A percentile compares a stretch with the other conserved stretches of the same genome.
phyloP scores from a whole-genome alignment of 2,329 filamentous ascomycete genomes.

The Fusarium redolens region DNA sequence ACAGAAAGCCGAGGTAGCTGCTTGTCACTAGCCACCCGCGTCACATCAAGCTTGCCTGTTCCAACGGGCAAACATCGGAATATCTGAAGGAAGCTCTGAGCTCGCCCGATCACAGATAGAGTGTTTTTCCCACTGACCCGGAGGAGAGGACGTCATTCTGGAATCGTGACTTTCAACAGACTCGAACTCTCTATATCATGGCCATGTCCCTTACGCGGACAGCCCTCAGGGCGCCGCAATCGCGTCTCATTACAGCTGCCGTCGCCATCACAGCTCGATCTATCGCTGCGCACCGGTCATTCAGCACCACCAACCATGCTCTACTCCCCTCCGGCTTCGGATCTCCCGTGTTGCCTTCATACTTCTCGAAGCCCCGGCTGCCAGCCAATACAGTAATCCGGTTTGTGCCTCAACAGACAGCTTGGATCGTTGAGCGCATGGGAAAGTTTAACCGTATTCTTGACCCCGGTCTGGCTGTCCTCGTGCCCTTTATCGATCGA shows the following conservation, averaged over 20 bases:
- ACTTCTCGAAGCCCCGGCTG: conserved; percentile 79
- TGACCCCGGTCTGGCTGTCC: conserved; percentile 87
- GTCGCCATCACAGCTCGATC: conserved; percentile 27
- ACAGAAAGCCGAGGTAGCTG: neutral
- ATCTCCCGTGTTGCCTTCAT: conserved; percentile 66
- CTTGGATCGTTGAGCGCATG: conserved; percentile 99
- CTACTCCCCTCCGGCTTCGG: conserved; percentile 51
- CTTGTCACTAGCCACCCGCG: conserved; percentile 19
- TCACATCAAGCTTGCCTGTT: conserved; percentile 18
- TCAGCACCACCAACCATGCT: conserved; percentile 48
- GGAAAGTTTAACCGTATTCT: conserved; percentile 95
- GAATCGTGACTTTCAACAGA: conserved; percentile 31
- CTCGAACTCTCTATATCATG: conserved; percentile 41
- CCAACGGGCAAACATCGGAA: conserved; percentile 33
- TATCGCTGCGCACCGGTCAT: conserved; percentile 41
- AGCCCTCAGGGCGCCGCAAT: conserved; percentile 43
- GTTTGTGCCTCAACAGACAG: conserved; percentile 99
- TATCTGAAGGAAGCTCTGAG: conserved; percentile 21
- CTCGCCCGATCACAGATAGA: conserved; percentile 13
- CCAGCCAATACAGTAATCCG: conserved; percentile 95
- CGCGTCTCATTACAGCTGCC: conserved; percentile 37
- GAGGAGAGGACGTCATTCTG: conserved; percentile 39
- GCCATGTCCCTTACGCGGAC: conserved; percentile 47
- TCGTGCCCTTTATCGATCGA: conserved; percentile 91
- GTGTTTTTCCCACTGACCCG: conserved; percentile 38